Evolutionary conservation across 2,329 filamentous ascomycete genomes (phyloP).

Genomic region (Lojkania enalia): DNA sequence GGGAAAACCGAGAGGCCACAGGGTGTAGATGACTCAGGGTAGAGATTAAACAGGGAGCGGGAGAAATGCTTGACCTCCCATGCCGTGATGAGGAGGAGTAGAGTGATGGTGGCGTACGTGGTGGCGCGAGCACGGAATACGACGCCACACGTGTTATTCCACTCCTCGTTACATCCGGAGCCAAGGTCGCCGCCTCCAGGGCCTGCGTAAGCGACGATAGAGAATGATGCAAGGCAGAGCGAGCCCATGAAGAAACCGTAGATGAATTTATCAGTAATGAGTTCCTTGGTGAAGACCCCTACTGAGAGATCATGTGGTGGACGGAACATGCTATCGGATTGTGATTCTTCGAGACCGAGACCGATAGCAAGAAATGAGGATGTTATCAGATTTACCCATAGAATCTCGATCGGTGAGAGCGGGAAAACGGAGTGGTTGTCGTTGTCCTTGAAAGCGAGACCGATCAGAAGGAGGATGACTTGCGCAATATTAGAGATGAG

Average conservation of each 20-base stretch:
- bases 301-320: slow-evolving; percentile 49
- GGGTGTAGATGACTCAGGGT: slow-evolving; percentile 38
- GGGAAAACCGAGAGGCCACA: slow-evolving; percentile 42
- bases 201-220: slow-evolving; percentile 49
- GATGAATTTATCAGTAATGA: slow-evolving; percentile 54
- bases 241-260: slow-evolving; percentile 52
- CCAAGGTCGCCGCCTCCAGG: slow-evolving; percentile 49
- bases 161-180: slow-evolving; percentile 49
- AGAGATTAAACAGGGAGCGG: slow-evolving; percentile 51
- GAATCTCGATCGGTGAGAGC: slow-evolving; percentile 52
- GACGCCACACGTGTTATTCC: slow-evolving; percentile 47
- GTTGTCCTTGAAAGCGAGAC: slow-evolving; percentile 51
- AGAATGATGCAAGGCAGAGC: slow-evolving; percentile 50
- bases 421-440: slow-evolving; percentile 51
- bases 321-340: slow-evolving; percentile 51
- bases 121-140: slow-evolving; percentile 52
- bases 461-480: slow-evolving; percentile 52
- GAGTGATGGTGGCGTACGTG: slow-evolving; percentile 50
- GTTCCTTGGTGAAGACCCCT: slow-evolving; percentile 51
- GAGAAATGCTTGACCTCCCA: slow-evolving; percentile 54
- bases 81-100: slow-evolving; percentile 51
- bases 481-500: slow-evolving; percentile 55
- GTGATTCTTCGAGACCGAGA: slow-evolving; percentile 51
- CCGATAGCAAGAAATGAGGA: slow-evolving; percentile 54
- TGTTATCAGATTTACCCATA: slow-evolving; percentile 54